Base-by-base conservation (phyloP, 768 basidiomycete genomes). In the Lactarius sp. region DNA sequence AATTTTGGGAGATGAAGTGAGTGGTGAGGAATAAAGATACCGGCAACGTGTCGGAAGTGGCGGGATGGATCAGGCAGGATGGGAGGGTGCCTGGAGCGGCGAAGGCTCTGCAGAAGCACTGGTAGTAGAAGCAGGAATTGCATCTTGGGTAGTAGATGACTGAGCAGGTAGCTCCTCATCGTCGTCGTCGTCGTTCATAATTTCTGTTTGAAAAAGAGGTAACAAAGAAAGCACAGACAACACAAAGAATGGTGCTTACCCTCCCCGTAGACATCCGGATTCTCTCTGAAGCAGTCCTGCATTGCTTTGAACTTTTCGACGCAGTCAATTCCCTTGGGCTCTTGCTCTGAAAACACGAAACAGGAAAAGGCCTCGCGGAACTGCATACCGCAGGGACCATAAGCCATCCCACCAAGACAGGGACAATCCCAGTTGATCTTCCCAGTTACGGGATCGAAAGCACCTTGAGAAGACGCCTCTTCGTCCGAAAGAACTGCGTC, bases 341-440 rank as follows among this genome's bases (percentile, higher is more conserved):
- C 97, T 58, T 86, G 83, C 72, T 97, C 94, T 13, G 93, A 95
- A 75, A 83, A 87, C 7, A 99, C 86, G 69, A 99, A 99, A 77
- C 97, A 99, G 41, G 93, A 92, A 77, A 99, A 99, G 1, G 97
- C 96, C 66, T 88, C 91, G 66, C 88, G 86, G 79, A 99, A 99
- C 68, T 98, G 82, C 65, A 82, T 80, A 9, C 97, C 97, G 71
- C 97, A 99, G 10, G 94, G 94, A 6, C 97, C 96, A 71, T 98
- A 81, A 10, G 96, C 96, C 97, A 99, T 98, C 55, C 97, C 97
- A 37, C 97, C 97, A 8, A 99, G 85, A 74, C 97, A 98, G 1
- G 97, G 94, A 74, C 97, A 99, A 73, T 98, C 97, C 97, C 97
- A 99, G 78, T 99, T 99, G 71, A 99, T 98, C 81, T 98, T 94